phyloP scores from a whole-genome alignment of 371 early-diverging fungal genomes.

The Mortierella sp. region DNA sequence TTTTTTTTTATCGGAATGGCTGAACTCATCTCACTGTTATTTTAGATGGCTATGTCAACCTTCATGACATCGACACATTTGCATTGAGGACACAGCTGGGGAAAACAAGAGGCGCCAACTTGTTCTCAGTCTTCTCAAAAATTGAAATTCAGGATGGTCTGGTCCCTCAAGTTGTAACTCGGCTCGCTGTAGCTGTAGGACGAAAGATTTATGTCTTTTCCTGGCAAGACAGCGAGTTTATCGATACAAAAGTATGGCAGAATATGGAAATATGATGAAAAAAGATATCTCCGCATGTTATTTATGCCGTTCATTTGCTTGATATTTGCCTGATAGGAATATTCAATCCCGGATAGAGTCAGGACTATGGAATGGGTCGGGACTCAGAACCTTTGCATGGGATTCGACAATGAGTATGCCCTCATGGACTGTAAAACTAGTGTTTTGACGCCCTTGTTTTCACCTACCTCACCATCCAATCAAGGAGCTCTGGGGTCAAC shows the following conservation, averaged over 20 bases:
- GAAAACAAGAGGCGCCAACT: constrained; percentile 80
- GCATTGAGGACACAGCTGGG: constrained; percentile 74
- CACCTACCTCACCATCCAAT: constrained; percentile 49
- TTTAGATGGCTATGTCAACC: constrained; percentile 76
- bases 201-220: constrained; percentile 79
- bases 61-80: constrained; percentile 82
- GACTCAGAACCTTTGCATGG: constrained; percentile 73
- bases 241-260: constrained; percentile 62
- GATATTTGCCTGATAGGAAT: constrained; percentile 58
- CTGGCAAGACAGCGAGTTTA: constrained; percentile 85
- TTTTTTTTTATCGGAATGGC: background rate
- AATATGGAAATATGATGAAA: too few species aligned
- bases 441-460: constrained; percentile 62
- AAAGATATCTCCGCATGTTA: too few species aligned
- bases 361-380: constrained; percentile 80
- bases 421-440: constrained; percentile 76
- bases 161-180: constrained; percentile 80
- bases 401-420: constrained; percentile 75
- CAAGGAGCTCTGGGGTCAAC: constrained; percentile 51
- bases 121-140: constrained; percentile 81
- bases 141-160: constrained; percentile 74
- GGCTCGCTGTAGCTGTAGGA: constrained; percentile 81
- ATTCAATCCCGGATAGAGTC: constrained; percentile 74
- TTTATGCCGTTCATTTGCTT: background rate
- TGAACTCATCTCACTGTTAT: background rate